Conservation (phyloP, 805 yeast genomes). For the Myxozyma melibiosi region DNA sequence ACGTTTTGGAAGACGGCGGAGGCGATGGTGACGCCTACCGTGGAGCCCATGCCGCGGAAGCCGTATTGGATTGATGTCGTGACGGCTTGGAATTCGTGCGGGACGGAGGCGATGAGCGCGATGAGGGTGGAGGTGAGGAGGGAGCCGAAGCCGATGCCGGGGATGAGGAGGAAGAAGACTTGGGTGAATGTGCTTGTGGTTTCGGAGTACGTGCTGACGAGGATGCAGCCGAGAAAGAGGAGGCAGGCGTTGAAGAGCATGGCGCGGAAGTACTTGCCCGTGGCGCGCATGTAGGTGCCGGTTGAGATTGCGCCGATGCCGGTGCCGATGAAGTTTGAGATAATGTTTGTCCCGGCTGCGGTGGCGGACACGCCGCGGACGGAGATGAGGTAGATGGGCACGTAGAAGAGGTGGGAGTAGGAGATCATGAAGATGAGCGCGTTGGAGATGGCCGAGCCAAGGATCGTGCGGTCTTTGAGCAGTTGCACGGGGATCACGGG, state of each 20-base stretch:
- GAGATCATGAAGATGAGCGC: slow-evolving; percentile 72
- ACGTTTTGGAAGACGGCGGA: slow-evolving; percentile 64
- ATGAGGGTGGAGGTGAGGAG: slow-evolving; percentile 70
- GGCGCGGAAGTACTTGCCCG: slow-evolving; percentile 64
- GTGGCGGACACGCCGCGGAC: slow-evolving; percentile 58
- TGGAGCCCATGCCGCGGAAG: slow-evolving; percentile 84
- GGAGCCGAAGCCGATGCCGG: slow-evolving; percentile 68
- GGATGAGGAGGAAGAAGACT: slow-evolving; percentile 50
- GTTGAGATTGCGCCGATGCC: slow-evolving; percentile 67
- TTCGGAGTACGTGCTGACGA: slow-evolving; percentile 41
- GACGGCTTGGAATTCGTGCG: slow-evolving; percentile 70
- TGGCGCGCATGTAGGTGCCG: slow-evolving; percentile 65
- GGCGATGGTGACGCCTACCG: slow-evolving; percentile 73
- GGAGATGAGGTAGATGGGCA: slow-evolving; percentile 67
- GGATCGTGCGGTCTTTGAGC: slow-evolving; percentile 59
- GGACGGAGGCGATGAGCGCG: slow-evolving; percentile 76
- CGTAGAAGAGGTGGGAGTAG: slow-evolving; percentile 64
- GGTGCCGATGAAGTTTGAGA: slow-evolving; percentile 63
- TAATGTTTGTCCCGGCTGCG: slow-evolving; percentile 55
- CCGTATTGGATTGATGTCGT: slow-evolving; percentile 90
- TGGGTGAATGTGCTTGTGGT: slow-evolving; percentile 44
- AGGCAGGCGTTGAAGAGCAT: slow-evolving; percentile 49
- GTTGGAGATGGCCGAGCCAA: slow-evolving; percentile 66
- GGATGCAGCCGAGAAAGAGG: slow-evolving; percentile 51
- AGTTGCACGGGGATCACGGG: slow-evolving; percentile 71